Evolutionary conservation across 2,329 filamentous ascomycete species (phyloP).

Genomic region (Orbilia blumenaviensis): DNA sequence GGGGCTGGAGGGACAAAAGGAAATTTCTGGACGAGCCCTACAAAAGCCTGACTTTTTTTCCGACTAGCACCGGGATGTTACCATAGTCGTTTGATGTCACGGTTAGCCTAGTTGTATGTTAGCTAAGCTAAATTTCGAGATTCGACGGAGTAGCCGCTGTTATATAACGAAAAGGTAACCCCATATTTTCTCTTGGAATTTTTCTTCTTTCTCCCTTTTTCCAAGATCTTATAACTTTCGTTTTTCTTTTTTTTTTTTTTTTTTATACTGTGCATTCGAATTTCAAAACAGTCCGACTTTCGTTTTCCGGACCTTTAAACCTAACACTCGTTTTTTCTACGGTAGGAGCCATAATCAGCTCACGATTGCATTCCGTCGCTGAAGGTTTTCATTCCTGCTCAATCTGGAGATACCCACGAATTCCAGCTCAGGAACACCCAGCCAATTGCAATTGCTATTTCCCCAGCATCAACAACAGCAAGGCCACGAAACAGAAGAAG

Average conservation of each 20-base stretch:
- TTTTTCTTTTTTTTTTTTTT: slow-evolving; percentile 5
- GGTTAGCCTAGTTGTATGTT: slow-evolving; percentile 35
- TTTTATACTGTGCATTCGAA: background rate
- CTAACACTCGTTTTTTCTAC: slow-evolving; percentile 15
- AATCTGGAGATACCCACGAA: slow-evolving; percentile 41
- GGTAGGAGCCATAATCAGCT: slow-evolving; percentile 30
- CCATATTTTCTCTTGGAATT: background rate
- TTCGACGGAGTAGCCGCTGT: slow-evolving; percentile 12
- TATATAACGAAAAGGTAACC: slow-evolving; percentile 52
- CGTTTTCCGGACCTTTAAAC: background rate
- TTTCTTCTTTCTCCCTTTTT: background rate
- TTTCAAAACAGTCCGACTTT: background rate
- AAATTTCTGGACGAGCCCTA: background rate
- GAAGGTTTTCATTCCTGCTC: slow-evolving; percentile 30
- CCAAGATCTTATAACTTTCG: background rate
- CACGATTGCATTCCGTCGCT: slow-evolving; percentile 20
- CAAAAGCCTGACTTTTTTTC: slow-evolving; percentile 16
- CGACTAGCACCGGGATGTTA: slow-evolving; percentile 40
- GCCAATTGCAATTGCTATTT: background rate
- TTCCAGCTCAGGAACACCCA: slow-evolving; percentile 26
- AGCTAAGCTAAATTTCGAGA: slow-evolving; percentile 30
- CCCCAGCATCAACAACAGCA: background rate
- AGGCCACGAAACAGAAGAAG: background rate
- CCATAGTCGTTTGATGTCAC: slow-evolving; percentile 36
- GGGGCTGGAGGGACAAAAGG: slow-evolving; percentile 14